Conservation (phyloP, 306 rosid species). For the Macrotyloma uniflorum region DNA sequence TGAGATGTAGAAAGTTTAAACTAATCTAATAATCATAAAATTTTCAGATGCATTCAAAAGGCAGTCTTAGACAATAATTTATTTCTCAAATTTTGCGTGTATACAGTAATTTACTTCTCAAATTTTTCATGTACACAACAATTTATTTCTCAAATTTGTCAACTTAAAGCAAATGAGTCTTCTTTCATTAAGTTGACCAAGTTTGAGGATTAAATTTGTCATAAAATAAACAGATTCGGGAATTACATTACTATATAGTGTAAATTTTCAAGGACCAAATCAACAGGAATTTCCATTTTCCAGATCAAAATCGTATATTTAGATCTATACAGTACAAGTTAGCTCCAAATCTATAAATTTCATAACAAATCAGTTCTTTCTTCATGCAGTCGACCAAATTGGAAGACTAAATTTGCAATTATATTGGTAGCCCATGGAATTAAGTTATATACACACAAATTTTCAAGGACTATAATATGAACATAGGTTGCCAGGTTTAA, state of each 20-base stretch:
- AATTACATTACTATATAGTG: not conserved
- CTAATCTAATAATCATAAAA: not conserved
- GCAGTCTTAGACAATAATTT: no score
- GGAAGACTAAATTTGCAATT: not conserved
- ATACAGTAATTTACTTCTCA: not conserved
- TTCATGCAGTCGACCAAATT: not conserved
- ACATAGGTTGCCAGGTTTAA: not conserved
- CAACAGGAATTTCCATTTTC: not conserved
- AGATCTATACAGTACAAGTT: not conserved
- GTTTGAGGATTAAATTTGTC: not conserved
- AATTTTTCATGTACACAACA: not conserved
- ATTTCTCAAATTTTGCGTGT: not conserved
- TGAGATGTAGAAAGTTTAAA: not conserved
- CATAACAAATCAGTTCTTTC: not conserved
- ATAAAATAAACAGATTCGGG: not conserved
- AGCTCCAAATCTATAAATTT: not conserved
- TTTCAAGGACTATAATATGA: not conserved
- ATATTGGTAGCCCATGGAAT: not conserved
- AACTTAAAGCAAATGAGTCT: not conserved
- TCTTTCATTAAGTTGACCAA: not conserved
- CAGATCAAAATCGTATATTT: not conserved
- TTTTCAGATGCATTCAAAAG: not conserved
- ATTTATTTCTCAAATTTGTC: not conserved
- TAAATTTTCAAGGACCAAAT: not conserved
- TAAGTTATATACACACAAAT: not conserved